Conservation (phyloP, 257 asterid genomes). For the Ballota nigra region DNA sequence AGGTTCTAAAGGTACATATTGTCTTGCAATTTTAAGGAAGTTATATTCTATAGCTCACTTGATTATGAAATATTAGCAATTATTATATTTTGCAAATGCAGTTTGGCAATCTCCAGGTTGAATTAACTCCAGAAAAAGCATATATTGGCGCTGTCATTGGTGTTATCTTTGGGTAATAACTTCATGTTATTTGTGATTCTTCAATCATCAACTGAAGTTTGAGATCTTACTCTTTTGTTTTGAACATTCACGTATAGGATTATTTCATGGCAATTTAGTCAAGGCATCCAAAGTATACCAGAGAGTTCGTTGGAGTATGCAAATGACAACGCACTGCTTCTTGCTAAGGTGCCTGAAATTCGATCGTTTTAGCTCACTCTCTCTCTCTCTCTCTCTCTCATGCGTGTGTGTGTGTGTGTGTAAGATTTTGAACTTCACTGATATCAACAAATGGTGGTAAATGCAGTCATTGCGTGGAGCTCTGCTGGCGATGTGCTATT, state of each 20-base stretch:
- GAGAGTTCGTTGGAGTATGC: conserved; percentile 88
- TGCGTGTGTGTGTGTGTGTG: background rate
- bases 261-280: conserved; percentile 75
- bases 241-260: conserved; percentile 43
- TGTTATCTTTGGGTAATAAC: conserved; percentile 57
- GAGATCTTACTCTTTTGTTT: background rate
- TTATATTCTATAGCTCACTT: background rate
- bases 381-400: too few relatives aligned
- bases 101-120: conserved; percentile 97
- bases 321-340: conserved; percentile 80
- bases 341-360: conserved; percentile 60
- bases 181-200: conserved; percentile 8
- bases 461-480: conserved; percentile 83
- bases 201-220: background rate
- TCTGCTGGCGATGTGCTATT: conserved; percentile 54
- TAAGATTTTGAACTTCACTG: background rate
- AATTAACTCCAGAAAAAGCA: conserved; percentile 69
- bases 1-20: conserved; percentile 63
- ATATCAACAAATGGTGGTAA: conserved; percentile 4
- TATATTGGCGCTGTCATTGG: conserved; percentile 75
- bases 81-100: conserved; percentile 22
- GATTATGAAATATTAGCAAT: background rate
- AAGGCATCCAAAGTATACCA: conserved; percentile 65
- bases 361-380: background rate
- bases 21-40: conserved; percentile 1